Evolutionary conservation across 192 early-diverging fungal genomes (phyloP), one percentile per base, ranked within the genome.

Genomic region (Podila horticola): DNA sequence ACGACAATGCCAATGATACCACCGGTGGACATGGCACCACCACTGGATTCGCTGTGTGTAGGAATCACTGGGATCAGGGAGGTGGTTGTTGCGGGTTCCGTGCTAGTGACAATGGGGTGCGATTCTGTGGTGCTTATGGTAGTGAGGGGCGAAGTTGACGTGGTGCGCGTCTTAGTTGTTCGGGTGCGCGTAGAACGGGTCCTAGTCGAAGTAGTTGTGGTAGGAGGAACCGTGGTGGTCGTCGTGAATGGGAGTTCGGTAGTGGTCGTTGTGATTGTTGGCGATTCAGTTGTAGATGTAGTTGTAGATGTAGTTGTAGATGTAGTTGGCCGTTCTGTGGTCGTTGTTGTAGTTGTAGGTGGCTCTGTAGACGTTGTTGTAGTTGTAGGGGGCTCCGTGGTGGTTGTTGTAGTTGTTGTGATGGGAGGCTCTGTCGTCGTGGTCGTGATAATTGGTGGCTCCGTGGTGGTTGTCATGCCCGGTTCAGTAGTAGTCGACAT

Each of bases 1-100:
- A 65, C 11, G 17, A 71, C 62, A 31, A 70, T 71, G 13, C 71
- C 79, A 57, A 74, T 36, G 52, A 74, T 69, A 1, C 59, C 72
- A 41, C 72, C 71, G 7, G 38, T 62, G 2, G 79, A 69, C 4
- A 82, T 49, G 1, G 69, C 48, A 4, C 20, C 8, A 12, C 4
- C 0, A 0, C 5, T 9, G 6, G 59, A 20, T 3, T 64, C 11
- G 26, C 62, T 22, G 9, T 45, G n/a, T 17, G 74, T 67, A 15
- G 62, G 30, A n/a, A 41, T 15, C 33, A 66, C 62, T 36, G 64
- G 45, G 30, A 36, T 9, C 12, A 45, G 15, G 15, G 41, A 12
- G 13, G 41, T 45, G 20, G 62, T 36, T 20, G 17, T 75, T 22
- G 67, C 29, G 29, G 74, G 22, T 1, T 61, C 41, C 6, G 69